Conservation (phyloP, 2,329 filamentous ascomycete genomes). For the Didymella keratinophila region DNA sequence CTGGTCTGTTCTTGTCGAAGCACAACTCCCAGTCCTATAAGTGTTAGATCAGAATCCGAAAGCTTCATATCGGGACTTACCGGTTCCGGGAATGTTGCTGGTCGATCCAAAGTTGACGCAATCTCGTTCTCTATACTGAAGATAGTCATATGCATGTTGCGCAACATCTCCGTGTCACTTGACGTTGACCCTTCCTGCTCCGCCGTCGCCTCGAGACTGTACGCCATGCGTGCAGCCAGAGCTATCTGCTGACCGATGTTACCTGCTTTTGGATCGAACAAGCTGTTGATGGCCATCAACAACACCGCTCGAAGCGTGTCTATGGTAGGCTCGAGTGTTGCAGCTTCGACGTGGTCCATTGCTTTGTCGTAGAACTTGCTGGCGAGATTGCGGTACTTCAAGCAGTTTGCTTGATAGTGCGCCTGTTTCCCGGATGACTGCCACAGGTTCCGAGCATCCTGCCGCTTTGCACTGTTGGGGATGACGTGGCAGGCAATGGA, state of each 20-base stretch:
- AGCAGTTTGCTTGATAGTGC: constrained; percentile 40
- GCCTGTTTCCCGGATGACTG: constrained; percentile 36
- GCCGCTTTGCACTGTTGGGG: constrained; percentile 37
- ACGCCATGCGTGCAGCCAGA: constrained; percentile 45
- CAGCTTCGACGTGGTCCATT: constrained; percentile 43
- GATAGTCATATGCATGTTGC: constrained; percentile 47
- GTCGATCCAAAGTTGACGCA: constrained; percentile 45
- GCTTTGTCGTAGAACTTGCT: constrained; percentile 39
- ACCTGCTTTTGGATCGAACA: constrained; percentile 46
- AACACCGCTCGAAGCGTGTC: constrained; percentile 44
- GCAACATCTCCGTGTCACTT: constrained; percentile 33
- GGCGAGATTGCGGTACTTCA: constrained; percentile 42
- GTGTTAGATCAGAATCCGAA: constrained; percentile 11
- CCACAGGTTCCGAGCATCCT: constrained; percentile 31
- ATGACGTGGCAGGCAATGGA: constrained; percentile 46
- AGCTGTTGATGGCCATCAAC: constrained; percentile 46
- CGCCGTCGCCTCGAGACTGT: constrained; percentile 40
- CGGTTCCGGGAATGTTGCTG: constrained; percentile 48
- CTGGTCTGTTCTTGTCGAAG: constrained; percentile 39
- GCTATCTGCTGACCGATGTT: constrained; percentile 50
- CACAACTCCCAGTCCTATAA: constrained; percentile 37
- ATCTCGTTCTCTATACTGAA: constrained; percentile 49
- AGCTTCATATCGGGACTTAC: constrained; percentile 22
- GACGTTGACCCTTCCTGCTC: constrained; percentile 38
- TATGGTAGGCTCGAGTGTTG: constrained; percentile 44